A percentile compares a stretch with the other conserved stretches of the same genome.
phyloP scores from a whole-genome alignment of 1,139 yeast genomes.

The Zygosaccharomyces sapae region DNA sequence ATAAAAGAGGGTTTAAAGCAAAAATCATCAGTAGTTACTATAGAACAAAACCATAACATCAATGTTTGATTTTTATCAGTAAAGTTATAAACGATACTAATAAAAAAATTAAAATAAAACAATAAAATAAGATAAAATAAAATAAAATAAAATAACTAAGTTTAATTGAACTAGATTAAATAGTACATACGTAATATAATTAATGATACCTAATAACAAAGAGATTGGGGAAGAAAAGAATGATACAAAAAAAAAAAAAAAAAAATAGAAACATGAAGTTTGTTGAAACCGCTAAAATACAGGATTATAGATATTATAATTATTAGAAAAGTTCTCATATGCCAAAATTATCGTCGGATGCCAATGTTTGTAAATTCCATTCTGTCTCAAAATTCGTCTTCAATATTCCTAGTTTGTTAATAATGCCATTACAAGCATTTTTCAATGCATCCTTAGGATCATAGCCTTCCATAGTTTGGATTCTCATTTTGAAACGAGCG shows the following conservation, averaged over 20 bases:
- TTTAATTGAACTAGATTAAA: background rate
- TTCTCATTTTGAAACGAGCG: constrained; percentile 87
- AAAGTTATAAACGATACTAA: background rate
- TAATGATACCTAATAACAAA: background rate
- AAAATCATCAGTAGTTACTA: constrained; percentile 33
- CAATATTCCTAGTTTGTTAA: constrained; percentile 70
- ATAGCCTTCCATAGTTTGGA: constrained; percentile 94
- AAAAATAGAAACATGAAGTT: no score
- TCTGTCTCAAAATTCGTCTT: constrained; percentile 80
- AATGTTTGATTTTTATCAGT: background rate
- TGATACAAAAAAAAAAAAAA: no score
- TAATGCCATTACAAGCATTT: constrained; percentile 80
- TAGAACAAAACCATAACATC: constrained; percentile 14
- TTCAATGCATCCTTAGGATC: constrained; percentile 85
- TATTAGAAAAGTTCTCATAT: no score
- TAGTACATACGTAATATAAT: background rate
- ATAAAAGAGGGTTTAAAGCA: constrained; percentile 36
- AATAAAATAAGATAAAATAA: background rate
- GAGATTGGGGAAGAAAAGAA: no score
- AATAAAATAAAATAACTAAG: background rate
- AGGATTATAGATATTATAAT: background rate
- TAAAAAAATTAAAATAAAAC: background rate
- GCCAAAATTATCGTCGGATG: constrained; percentile 46
- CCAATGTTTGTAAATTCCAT: constrained; percentile 86
- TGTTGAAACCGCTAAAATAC: no score